Conservation (phyloP, 768 basidiomycete genomes). For the Nidularia sp. region DNA sequence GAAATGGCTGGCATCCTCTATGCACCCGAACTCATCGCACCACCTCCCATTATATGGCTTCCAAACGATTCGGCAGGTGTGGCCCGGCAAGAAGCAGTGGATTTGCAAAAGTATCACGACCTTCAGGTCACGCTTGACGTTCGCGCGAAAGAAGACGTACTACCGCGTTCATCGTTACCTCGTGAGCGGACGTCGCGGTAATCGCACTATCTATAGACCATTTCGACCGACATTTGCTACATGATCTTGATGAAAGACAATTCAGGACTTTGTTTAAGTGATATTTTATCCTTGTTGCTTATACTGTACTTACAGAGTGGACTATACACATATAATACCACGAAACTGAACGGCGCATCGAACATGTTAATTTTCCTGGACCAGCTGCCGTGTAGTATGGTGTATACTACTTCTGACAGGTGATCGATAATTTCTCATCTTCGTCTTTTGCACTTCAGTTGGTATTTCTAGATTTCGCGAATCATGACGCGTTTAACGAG, state of each 20-base stretch:
- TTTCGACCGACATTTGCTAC: not conserved
- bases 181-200: not conserved
- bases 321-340: not conserved
- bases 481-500: too few species aligned
- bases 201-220: not conserved
- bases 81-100: constrained; percentile 69
- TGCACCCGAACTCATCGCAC: constrained; percentile 77
- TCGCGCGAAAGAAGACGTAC: constrained; percentile 48
- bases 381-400: too few species aligned
- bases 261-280: not conserved
- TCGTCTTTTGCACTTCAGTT: too few species aligned
- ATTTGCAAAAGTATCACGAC: constrained; percentile 72
- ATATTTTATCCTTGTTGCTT: not conserved
- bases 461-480: too few species aligned
- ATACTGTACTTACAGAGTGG: not conserved
- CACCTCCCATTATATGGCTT: constrained; percentile 80
- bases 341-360: not conserved
- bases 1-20: constrained; percentile 78
- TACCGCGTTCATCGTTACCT: constrained; percentile 25
- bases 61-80: constrained; percentile 75
- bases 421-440: too few species aligned
- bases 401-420: too few species aligned
- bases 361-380: too few species aligned
- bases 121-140: constrained; percentile 70
- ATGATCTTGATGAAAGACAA: not conserved